A percentile compares a stretch with the other conserved stretches of the same genome.
phyloP scores from a whole-genome alignment of 352 stramenopile genomes.

The Phytophthora chlamydospora region DNA sequence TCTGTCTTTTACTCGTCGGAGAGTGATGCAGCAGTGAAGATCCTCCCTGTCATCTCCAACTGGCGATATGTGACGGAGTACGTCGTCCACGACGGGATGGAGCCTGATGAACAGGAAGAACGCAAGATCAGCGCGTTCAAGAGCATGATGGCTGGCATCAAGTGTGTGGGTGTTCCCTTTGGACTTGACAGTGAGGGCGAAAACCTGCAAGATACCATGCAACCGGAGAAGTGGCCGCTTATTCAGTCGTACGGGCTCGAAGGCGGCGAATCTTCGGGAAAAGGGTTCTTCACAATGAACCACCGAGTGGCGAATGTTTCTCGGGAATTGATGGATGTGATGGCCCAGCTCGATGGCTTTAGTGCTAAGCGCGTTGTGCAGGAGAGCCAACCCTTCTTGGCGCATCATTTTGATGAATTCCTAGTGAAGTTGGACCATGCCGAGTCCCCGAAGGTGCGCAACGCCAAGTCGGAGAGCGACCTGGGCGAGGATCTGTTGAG shows the following conservation, averaged over 20 bases:
- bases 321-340: slow-evolving; percentile 34
- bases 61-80: slow-evolving; percentile 74
- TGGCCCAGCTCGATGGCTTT: slow-evolving; percentile 63
- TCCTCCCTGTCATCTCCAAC: slow-evolving; percentile 71
- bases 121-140: slow-evolving; percentile 76
- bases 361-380: slow-evolving; percentile 52
- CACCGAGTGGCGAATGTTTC: slow-evolving; percentile 69
- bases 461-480: slow-evolving; percentile 54
- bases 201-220: slow-evolving; percentile 58
- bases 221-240: slow-evolving; percentile 77
- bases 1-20: slow-evolving; percentile 75
- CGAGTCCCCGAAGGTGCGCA: slow-evolving; percentile 48
- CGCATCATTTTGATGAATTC: slow-evolving; percentile 70
- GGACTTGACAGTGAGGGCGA: slow-evolving; percentile 34
- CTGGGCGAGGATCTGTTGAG: slow-evolving; percentile 72
- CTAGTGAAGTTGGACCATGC: slow-evolving; percentile 73
- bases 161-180: slow-evolving; percentile 65
- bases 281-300: slow-evolving; percentile 84
- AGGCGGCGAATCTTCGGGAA: slow-evolving; percentile 29
- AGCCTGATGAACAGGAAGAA: slow-evolving; percentile 68
- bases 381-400: slow-evolving; percentile 61
- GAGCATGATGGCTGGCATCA: slow-evolving; percentile 54
- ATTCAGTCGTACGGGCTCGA: slow-evolving; percentile 76
- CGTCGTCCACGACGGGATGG: slow-evolving; percentile 68
- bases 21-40: slow-evolving; percentile 60